A percentile compares a stretch with the other conserved stretches of the same genome.
phyloP scores from a whole-genome alignment of 768 basidiomycete species.

The Mycena venus region DNA sequence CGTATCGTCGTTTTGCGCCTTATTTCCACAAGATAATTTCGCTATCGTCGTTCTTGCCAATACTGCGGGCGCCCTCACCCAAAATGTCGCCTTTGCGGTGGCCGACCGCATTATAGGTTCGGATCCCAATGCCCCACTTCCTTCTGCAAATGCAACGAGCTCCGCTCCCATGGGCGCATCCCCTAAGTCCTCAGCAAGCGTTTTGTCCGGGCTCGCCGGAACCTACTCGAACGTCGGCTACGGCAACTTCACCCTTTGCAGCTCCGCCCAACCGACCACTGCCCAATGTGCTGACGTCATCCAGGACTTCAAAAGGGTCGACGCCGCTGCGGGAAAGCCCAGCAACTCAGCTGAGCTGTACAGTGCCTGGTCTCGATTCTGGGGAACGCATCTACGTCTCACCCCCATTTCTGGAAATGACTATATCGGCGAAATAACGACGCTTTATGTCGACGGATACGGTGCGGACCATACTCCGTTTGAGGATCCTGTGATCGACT shows the following conservation, averaged over 20 bases:
- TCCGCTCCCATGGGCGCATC: not conserved
- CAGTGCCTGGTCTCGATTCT: conserved; percentile 48
- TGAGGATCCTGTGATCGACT: conserved; percentile 22
- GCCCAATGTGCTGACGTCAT: conserved; percentile 38
- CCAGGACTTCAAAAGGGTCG: conserved; percentile 42
- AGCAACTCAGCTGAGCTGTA: conserved; percentile 33
- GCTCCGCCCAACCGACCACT: conserved; percentile 37
- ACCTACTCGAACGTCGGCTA: conserved; percentile 54
- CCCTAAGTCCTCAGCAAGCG: not conserved
- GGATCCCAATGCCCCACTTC: not conserved
- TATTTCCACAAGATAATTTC: conserved; percentile 49
- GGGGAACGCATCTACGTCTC: conserved; percentile 53
- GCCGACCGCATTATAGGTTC: conserved; percentile 35
- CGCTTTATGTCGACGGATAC: conserved; percentile 52
- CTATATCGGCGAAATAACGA: conserved; percentile 39
- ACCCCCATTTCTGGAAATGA: conserved; percentile 18
- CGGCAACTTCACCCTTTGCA: conserved; percentile 52
- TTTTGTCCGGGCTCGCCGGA: conserved; percentile 47
- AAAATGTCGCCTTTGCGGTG: conserved; percentile 11
- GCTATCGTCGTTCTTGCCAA: conserved; percentile 53
- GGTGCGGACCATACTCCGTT: conserved; percentile 53
- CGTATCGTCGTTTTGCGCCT: conserved; percentile 38
- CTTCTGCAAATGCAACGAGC: too few relatives aligned
- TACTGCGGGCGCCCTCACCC: conserved; percentile 24
- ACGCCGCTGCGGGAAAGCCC: conserved; percentile 19